Base-by-base conservation (phyloP, 169 alveolate species). In the Plasmodium vivax region DNA sequence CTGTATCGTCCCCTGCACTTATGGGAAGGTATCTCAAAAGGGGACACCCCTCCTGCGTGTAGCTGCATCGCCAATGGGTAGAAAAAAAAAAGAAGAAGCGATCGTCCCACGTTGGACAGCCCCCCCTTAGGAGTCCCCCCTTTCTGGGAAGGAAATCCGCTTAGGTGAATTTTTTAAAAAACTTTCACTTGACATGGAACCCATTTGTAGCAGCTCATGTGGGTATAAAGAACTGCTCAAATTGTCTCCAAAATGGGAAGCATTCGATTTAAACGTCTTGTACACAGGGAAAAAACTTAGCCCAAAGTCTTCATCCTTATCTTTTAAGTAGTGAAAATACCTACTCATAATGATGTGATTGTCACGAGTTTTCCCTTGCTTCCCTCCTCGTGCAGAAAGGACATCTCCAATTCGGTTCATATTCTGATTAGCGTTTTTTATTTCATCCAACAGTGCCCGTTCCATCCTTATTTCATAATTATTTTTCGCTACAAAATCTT, bases 201-300 rank as follows among this genome's bases (percentile, higher is more conserved):
- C 72, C 74, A 38, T 80, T 56, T 88, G 75, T 73, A 88, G 47
- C 41, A 88, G 62, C 32, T 88, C 94, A 77, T 88, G 83, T 9
- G 87, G 90, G 34, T 79, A 88, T 36, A 79, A 51, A 23, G 87
- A 79, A 30, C 43, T 77, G 6, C 16, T 56, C 34, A 88, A 38
- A 77, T 58, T 79, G 43, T 88, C 75, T 56, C 82, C 47, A 88
- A 88, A 88, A 88, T 88, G 94, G 4, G 83, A 88, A 38, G 77
- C 14, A 58, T 88, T 88, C 10, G 94, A 88, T 80, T 88, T 80
- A 88, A 88, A 88, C 3, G 90, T 88, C 82, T 88, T 88, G 73
- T 88, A 88, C 36, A 88, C 90, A n/a, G 94, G 94, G 45, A 88
- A 77, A 12, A 88, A 79, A 47, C 41, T 88, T 27, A 88, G 32